Conservation (phyloP, 164 flowering plant genomes). For the Nymphaea thermarum region DNA sequence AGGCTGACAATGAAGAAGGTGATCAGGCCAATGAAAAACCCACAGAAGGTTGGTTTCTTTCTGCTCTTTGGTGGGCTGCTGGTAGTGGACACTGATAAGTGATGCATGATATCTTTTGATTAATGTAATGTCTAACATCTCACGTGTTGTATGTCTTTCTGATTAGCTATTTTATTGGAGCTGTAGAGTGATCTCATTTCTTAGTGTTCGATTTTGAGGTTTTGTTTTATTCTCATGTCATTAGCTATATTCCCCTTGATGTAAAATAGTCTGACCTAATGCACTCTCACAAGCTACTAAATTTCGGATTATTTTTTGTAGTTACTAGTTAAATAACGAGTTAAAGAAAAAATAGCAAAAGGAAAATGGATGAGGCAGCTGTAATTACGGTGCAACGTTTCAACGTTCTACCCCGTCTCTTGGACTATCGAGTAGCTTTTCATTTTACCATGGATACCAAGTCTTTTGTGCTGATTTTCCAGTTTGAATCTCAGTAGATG, state of each 20-base stretch:
- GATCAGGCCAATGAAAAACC: not conserved
- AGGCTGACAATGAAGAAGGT: not conserved
- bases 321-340: not conserved
- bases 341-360: not conserved
- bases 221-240: not conserved
- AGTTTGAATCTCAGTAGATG: not conserved
- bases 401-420: not conserved
- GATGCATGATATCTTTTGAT: not conserved
- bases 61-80: not conserved
- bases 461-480: not conserved
- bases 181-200: not conserved
- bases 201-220: not conserved
- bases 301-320: not conserved
- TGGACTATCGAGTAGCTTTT: not conserved
- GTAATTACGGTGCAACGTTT: not conserved
- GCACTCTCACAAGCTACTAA: not conserved
- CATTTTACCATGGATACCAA: not conserved
- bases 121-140: too few species aligned
- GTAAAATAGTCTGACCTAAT: not conserved
- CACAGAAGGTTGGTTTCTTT: not conserved
- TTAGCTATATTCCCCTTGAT: too few species aligned
- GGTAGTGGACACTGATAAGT: not conserved
- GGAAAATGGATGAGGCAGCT: not conserved
- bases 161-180: not conserved
- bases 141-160: not conserved